phyloP scores from a whole-genome alignment of 139 green algal genomes.

The Chlamydomonas applanata region DNA sequence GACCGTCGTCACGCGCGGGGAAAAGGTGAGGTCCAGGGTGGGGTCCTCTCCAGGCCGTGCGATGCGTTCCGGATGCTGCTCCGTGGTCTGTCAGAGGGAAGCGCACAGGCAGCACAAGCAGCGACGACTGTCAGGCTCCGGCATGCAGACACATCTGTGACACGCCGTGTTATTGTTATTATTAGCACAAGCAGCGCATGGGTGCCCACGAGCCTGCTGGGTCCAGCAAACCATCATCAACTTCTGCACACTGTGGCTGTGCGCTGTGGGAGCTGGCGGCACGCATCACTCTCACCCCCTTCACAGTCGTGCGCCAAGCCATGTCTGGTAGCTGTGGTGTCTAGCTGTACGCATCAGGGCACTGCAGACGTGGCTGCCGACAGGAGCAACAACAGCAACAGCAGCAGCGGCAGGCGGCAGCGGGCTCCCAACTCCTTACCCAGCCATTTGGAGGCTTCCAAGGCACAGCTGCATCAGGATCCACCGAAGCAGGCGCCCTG shows the following conservation, averaged over 20 bases:
- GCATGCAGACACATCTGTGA: background rate
- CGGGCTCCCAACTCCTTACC: background rate
- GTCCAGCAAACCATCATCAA: too few species aligned
- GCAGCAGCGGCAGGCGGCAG: too few species aligned
- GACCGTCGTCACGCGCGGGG: background rate
- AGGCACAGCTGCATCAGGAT: constrained; percentile 7
- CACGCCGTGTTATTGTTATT: background rate
- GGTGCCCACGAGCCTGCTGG: background rate
- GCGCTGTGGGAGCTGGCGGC: too few species aligned
- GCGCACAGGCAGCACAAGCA: too few species aligned
- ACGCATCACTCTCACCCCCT: too few species aligned
- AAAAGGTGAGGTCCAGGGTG: constrained; percentile 35
- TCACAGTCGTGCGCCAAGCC: too few species aligned
- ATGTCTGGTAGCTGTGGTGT: too few species aligned
- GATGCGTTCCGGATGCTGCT: constrained; percentile 26
- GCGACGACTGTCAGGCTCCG: too few species aligned
- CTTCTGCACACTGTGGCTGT: too few species aligned
- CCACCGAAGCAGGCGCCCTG: background rate
- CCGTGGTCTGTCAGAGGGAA: constrained; percentile 3
- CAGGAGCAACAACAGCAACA: too few species aligned
- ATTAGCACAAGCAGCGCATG: background rate
- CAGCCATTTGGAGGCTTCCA: constrained; percentile 1
- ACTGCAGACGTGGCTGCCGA: background rate
- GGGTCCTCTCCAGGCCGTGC: constrained; percentile 27
- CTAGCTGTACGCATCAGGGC: too few species aligned